Evolutionary conservation across 2,329 filamentous ascomycete species (phyloP), one percentile per base, ranked within the genome.

Genomic region (Fusarium sp.): DNA sequence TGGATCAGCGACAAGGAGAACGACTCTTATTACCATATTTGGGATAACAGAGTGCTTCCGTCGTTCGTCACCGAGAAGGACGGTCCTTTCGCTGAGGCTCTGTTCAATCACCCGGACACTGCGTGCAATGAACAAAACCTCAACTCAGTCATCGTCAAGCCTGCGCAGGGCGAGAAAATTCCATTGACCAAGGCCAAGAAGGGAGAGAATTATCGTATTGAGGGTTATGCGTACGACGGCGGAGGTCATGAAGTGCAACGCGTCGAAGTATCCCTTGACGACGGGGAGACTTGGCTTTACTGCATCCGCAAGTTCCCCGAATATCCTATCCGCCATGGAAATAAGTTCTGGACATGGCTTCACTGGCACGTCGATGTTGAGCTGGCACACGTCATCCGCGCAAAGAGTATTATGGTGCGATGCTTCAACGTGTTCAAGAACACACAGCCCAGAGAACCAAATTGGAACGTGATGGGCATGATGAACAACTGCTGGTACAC

Each of bases 401-500:
- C 83, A 1, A 75, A 79, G 34, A 79, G 77, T 49, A 82, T 87
- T 49, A 77, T 72, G 0, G 84, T 85, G 6, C 79, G 84, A 18
- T 83, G 81, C 61, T 84, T 82, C 72, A 82, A 86, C 56, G 83
- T 82, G 1, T 82, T 82, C 74, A 86, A 85, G 63, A 85, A 85
- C 63, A 85, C 83, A 2, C 84, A 87, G 63, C 84, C 85, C 2
- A 71, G 80, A 59, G 74, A 79, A 20, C 78, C 79, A 6, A 76
- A 73, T 6, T 87, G 84, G 84, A 86, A 86, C 60, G 77, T 84
- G 2, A 80, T 83, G 81, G 84, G 76, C 9, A 86, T 86, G 83
- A 86, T 87, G 84, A 87, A 87, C 72, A 87, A 86, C 44, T 81
- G 81, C 63, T 84, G 81, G 81, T 86, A 86, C 63, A 63, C 74